A percentile compares a stretch with the other conserved stretches of the same genome.
phyloP scores from a whole-genome alignment of 2,329 filamentous ascomycete genomes.

The Venturia oleaginea region DNA sequence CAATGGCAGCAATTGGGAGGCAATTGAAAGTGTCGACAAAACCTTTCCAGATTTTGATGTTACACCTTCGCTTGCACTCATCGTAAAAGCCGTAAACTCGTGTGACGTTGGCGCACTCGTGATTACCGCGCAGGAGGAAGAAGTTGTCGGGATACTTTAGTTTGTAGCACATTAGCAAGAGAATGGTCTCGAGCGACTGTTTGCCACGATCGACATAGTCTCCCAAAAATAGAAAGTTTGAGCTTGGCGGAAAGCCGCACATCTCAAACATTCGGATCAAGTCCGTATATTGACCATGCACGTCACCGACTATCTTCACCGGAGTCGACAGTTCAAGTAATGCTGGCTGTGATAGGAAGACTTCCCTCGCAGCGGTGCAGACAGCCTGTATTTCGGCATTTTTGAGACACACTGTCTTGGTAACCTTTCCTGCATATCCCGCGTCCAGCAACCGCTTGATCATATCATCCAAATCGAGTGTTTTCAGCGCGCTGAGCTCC shows the following conservation, averaged over 20 bases:
- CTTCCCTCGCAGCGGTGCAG: slow-evolving; percentile 78
- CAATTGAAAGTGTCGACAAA: slow-evolving; percentile 97
- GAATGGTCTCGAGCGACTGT: slow-evolving; percentile 89
- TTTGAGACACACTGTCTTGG: slow-evolving; percentile 93
- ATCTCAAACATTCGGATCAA: slow-evolving; percentile 96
- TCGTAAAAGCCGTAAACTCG: slow-evolving; percentile 97
- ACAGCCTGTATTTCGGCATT: slow-evolving; percentile 96
- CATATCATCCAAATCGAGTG: slow-evolving; percentile 92
- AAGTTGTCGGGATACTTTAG: slow-evolving; percentile 97
- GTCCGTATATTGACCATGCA: slow-evolving; percentile 94
- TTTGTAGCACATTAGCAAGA: slow-evolving; percentile 90
- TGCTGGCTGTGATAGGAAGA: slow-evolving; percentile 84
- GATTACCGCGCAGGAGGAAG: slow-evolving; percentile 87
- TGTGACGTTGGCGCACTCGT: slow-evolving; percentile 94
- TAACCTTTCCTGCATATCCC: slow-evolving; percentile 92
- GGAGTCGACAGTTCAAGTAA: slow-evolving; percentile 86
- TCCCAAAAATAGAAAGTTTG: slow-evolving; percentile 89
- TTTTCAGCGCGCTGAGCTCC: slow-evolving; percentile 83
- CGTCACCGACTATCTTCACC: slow-evolving; percentile 95
- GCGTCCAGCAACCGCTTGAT: slow-evolving; percentile 91
- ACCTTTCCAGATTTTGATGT: slow-evolving; percentile 97
- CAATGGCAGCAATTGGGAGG: slow-evolving; percentile 89
- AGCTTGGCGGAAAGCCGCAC: slow-evolving; percentile 87
- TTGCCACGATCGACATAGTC: slow-evolving; percentile 97
- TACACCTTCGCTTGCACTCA: slow-evolving; percentile 92